Conservation (phyloP, 2,329 filamentous ascomycete genomes). For the Colletotrichum simmondsii region DNA sequence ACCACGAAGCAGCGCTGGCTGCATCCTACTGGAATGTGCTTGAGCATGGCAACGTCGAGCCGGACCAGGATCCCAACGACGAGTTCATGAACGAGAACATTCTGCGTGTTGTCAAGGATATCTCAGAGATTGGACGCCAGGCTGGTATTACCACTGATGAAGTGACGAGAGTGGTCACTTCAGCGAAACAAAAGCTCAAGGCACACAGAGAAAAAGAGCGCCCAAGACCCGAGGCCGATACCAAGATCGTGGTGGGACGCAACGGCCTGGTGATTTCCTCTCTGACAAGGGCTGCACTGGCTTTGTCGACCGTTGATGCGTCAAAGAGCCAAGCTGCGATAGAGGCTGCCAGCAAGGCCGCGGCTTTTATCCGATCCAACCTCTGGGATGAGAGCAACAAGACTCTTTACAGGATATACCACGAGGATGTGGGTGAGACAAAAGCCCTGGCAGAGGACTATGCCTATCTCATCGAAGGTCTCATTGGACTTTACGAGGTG, state of each 20-base stretch:
- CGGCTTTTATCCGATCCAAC: conserved; percentile 76
- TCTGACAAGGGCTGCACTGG: conserved; percentile 79
- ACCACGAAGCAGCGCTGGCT: conserved; percentile 66
- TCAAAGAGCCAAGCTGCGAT: conserved; percentile 71
- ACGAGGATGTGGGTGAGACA: conserved; percentile 70
- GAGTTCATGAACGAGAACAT: conserved; percentile 97
- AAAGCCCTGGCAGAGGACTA: conserved; percentile 95
- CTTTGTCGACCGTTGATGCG: conserved; percentile 70
- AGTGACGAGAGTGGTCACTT: conserved; percentile 73
- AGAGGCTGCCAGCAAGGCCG: conserved; percentile 73
- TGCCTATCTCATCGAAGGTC: conserved; percentile 84
- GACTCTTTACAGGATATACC: conserved; percentile 79
- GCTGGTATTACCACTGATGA: conserved; percentile 78
- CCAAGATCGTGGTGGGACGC: conserved; percentile 88
- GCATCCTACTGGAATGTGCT: conserved; percentile 87
- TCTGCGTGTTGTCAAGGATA: conserved; percentile 75
- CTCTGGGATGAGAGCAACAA: conserved; percentile 75
- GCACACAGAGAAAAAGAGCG: conserved; percentile 80
- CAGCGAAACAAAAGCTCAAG: conserved; percentile 75
- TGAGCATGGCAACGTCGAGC: conserved; percentile 86
- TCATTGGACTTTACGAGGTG: conserved; percentile 85
- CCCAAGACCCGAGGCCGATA: conserved; percentile 81
- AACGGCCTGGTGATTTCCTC: conserved; percentile 90
- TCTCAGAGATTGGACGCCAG: conserved; percentile 76
- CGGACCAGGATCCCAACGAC: conserved; percentile 87